Percentiles rank a stretch among this genome's conserved stretches.
phyloP scores from a whole-genome alignment of 169 alveolate species.

The Eimeria praecox region DNA sequence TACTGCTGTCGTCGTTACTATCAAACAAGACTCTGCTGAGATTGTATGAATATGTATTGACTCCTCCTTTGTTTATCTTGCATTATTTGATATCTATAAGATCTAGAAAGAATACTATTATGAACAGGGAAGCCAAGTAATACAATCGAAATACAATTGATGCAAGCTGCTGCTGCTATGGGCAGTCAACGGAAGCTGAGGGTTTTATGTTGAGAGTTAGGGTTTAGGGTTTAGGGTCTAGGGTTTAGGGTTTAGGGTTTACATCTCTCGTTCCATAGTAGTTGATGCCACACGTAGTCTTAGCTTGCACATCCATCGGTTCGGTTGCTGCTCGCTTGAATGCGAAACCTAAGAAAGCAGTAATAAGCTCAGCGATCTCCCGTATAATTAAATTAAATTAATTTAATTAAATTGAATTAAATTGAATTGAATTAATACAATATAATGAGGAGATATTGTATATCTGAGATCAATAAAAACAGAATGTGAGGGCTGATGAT shows the following conservation, averaged over 20 bases:
- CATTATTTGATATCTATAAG: no score
- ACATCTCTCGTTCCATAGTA: slow-evolving; percentile 76
- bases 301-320: slow-evolving; percentile 38
- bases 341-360: slow-evolving; percentile 21
- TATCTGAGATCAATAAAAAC: neutral
- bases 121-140: no score
- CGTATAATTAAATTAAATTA: neutral
- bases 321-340: slow-evolving; percentile 53
- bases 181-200: no score
- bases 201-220: neutral
- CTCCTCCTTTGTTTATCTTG: no score
- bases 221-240: slow-evolving; percentile 3
- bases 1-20: no score
- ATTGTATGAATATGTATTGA: no score
- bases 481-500: neutral
- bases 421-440: neutral
- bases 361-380: neutral
- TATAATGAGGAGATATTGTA: neutral
- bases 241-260: neutral
- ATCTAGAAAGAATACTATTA: no score
- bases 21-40: no score
- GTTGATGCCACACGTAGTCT: slow-evolving; percentile 42
- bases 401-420: neutral
- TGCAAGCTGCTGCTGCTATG: no score
- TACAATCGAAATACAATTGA: no score